Evolutionary conservation across 2,329 filamentous ascomycete species (phyloP), one percentile per base, ranked within the genome.

Genomic region (Fusarium agapanthi): DNA sequence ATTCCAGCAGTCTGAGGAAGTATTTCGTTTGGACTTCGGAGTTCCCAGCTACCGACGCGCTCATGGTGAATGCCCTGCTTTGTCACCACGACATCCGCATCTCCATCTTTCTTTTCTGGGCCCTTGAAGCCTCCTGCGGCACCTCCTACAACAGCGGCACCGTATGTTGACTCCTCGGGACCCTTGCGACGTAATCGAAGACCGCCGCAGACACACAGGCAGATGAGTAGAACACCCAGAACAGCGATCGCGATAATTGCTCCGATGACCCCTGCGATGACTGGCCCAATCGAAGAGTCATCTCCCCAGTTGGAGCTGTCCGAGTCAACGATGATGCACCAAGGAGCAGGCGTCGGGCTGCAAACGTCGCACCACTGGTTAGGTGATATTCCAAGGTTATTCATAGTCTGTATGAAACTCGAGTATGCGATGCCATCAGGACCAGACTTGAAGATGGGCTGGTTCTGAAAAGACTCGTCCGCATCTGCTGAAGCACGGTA

Each of bases 1-100:
- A 72, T 78, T 22, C 64, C 76, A 43, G 60, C 77, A 32, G 50
- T 67, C 22, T 69, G 69, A 6, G 57, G 58, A 22, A 71, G 62
- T 5, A 72, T 16, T 10, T 55, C 51, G 22, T 41, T 76, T 10
- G 67, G 72, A 4, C 67, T 67, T 22, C 77, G 78, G 57, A 88
- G 77, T 71, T 88, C 86, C 86, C 86, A 88, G 75, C 86, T 87
- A 3, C 85, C 86, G 20, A 84, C 76, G 12, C 86, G 82, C 71
- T 85, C 85, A 38, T 87, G 84, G 7, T 80, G 79, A 9, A 72
- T 77, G 1, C 86, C 86, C 12, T 76, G 76, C 47, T 78, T 80
- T 3, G 81, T 80, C 7, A 85, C 78, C 2, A 79, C 75, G 7
- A 87, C 78, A 62, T 88, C 86, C 1, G 78, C 75, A 59, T 88